Conservation (phyloP, 1,284 basidiomycete species). For the Pseudozyma tsukubaensis region DNA sequence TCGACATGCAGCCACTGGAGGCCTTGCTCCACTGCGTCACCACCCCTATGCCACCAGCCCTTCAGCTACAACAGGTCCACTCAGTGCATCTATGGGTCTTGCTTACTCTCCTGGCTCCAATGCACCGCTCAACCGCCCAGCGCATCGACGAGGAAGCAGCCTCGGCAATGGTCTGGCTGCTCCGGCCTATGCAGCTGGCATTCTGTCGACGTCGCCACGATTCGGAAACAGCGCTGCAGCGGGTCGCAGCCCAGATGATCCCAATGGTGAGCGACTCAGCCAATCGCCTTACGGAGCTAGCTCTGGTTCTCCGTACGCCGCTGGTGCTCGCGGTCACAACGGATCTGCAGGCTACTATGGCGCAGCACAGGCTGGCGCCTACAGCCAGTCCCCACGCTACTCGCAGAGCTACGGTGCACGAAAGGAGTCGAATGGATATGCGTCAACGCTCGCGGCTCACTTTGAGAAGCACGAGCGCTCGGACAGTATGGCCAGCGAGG, state of each 20-base stretch:
- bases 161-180: constrained; percentile 52
- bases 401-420: constrained; percentile 38
- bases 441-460: constrained; percentile 39
- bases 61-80: constrained; percentile 44
- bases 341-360: constrained; percentile 40
- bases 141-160: constrained; percentile 50
- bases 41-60: constrained; percentile 58
- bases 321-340: constrained; percentile 32
- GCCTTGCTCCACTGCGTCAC: constrained; percentile 44
- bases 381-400: constrained; percentile 47
- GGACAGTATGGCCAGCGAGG: constrained; percentile 51
- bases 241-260: constrained; percentile 25
- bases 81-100: constrained; percentile 55
- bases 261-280: constrained; percentile 26
- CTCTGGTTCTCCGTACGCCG: constrained; percentile 36
- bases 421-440: constrained; percentile 40
- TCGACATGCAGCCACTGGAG: constrained; percentile 28
- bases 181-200: constrained; percentile 34
- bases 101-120: constrained; percentile 57
- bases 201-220: constrained; percentile 50
- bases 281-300: constrained; percentile 39
- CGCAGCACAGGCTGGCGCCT: constrained; percentile 33
- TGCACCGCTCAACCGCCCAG: constrained; percentile 46
- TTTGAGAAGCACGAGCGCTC: constrained; percentile 53
- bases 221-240: constrained; percentile 28